These are phyloP conservation scores for Salpingoeca rosetta DNA, from an alignment of 78 protist genomes.

Conservation along the genomic window DNA sequence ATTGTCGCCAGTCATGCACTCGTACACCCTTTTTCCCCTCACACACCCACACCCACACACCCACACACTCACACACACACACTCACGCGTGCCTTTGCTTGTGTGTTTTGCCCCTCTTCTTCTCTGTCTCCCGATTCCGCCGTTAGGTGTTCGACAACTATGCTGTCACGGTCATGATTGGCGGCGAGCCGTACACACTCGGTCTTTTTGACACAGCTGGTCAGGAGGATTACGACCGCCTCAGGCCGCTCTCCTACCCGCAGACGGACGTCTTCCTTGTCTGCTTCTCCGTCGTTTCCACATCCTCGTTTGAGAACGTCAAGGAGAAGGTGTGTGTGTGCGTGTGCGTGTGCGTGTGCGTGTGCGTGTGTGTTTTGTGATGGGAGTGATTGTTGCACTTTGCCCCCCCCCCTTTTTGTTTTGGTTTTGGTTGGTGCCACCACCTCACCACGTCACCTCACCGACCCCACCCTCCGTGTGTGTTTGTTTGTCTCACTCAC, in stretches of 20 bases:
- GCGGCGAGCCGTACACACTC: conserved; percentile 43
- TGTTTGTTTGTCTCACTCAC: conserved; percentile 29
- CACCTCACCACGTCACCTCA: no score
- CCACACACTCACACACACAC: conserved; percentile 31
- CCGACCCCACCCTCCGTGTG: no score
- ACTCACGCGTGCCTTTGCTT: neutral
- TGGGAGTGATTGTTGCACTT: no score
- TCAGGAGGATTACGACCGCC: conserved; percentile 50
- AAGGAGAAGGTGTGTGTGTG: conserved; percentile 12
- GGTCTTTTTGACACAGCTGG: conserved; percentile 56
- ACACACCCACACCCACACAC: conserved; percentile 34
- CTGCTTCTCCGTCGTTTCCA: conserved; percentile 55
- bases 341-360: neutral
- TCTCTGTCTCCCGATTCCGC: neutral
- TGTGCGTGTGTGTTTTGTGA: neutral
- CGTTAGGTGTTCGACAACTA: conserved; percentile 74
- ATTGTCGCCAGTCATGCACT: no score
- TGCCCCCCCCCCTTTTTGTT: no score
- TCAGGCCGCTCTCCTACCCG: conserved; percentile 61
- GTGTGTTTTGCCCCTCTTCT: neutral
- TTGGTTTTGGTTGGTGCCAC: no score
- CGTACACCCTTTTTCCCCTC: conserved; percentile 44
- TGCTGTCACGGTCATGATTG: conserved; percentile 56
- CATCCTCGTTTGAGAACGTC: conserved; percentile 68
- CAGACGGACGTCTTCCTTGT: conserved; percentile 64